A percentile compares a stretch with the other conserved stretches of the same genome.
phyloP scores from a whole-genome alignment of 345 rosid genomes.

The Schrenkiella parvula region DNA sequence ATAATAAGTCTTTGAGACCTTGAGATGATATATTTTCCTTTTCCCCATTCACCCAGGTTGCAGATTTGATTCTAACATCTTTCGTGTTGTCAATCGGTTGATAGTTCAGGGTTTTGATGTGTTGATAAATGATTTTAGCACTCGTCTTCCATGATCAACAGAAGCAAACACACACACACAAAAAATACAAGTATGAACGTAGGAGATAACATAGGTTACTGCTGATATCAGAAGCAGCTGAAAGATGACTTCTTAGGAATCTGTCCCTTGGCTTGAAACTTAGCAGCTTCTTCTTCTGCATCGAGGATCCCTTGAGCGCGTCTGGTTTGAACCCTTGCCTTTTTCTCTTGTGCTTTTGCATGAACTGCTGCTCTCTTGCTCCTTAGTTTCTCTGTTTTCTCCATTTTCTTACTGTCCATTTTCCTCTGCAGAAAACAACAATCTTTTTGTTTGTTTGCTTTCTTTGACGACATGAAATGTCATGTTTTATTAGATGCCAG shows the following conservation, averaged over 20 bases:
- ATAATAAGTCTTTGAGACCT: slow-evolving; percentile 7
- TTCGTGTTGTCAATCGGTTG: not conserved
- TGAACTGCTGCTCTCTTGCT: slow-evolving; percentile 55
- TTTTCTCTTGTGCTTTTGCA: slow-evolving; percentile 69
- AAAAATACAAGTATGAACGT: not conserved
- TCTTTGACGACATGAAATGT: not conserved
- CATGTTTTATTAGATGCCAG: not conserved
- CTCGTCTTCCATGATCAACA: slow-evolving; percentile 7
- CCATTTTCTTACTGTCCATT: slow-evolving; percentile 62
- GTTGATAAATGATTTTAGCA: not conserved
- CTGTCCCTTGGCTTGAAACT: slow-evolving; percentile 60
- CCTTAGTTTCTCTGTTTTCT: slow-evolving; percentile 59
- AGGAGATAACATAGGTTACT: not conserved
- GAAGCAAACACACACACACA: not conserved
- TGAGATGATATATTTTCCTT: not conserved
- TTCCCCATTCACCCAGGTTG: not conserved
- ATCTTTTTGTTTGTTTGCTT: not conserved
- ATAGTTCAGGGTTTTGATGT: not conserved
- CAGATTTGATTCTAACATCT: slow-evolving; percentile 1
- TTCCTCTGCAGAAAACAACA: slow-evolving; percentile 45
- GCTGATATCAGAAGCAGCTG: slow-evolving; percentile 55
- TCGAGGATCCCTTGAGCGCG: slow-evolving; percentile 66
- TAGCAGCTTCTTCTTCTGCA: slow-evolving; percentile 79
- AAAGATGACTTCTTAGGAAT: slow-evolving; percentile 56
- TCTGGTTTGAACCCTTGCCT: slow-evolving; percentile 63